These are phyloP conservation scores for Zygoascus tannicola DNA, from an alignment of 805 yeast species.

Conservation along the genomic window DNA sequence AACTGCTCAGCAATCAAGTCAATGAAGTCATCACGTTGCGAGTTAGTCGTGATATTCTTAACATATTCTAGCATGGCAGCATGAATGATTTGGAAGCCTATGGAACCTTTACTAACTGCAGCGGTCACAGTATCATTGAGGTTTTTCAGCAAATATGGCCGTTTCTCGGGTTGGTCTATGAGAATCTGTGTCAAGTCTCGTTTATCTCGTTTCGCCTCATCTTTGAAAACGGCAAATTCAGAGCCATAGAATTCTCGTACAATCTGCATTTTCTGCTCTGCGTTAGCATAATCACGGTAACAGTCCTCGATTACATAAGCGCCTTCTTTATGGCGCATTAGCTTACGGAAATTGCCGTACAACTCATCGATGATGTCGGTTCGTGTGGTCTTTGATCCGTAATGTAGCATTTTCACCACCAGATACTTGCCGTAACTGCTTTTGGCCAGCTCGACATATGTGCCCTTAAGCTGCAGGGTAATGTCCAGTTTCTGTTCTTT, in stretches of 20 bases:
- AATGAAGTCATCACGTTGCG: slow-evolving; percentile 67
- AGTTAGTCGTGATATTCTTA: slow-evolving; percentile 48
- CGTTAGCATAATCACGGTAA: slow-evolving; percentile 72
- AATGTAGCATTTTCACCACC: slow-evolving; percentile 79
- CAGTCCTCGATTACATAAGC: slow-evolving; percentile 95
- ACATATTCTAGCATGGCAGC: slow-evolving; percentile 91
- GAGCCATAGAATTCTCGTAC: slow-evolving; percentile 96
- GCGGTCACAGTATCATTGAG: slow-evolving; percentile 77
- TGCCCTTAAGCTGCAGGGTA: slow-evolving; percentile 59
- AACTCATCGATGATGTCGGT: slow-evolving; percentile 69
- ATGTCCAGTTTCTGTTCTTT: slow-evolving; percentile 70
- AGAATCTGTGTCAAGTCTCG: slow-evolving; percentile 57
- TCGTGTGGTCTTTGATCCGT: slow-evolving; percentile 78
- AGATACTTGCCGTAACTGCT: slow-evolving; percentile 91
- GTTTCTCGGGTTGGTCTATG: slow-evolving; percentile 63
- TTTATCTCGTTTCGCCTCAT: slow-evolving; percentile 45
- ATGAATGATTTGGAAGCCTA: slow-evolving; percentile 91
- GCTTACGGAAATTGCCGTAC: slow-evolving; percentile 82
- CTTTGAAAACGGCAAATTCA: slow-evolving; percentile 83
- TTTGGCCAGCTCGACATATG: slow-evolving; percentile 74
- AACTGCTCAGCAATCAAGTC: slow-evolving; percentile 79
- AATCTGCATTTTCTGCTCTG: slow-evolving; percentile 82
- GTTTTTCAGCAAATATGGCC: slow-evolving; percentile 63
- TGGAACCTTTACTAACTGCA: slow-evolving; percentile 89
- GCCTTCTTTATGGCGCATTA: slow-evolving; percentile 96